Percentiles rank a stretch among this genome's conserved stretches.
phyloP scores from a whole-genome alignment of 2,329 filamentous ascomycete genomes.

The Tolypocladium album region DNA sequence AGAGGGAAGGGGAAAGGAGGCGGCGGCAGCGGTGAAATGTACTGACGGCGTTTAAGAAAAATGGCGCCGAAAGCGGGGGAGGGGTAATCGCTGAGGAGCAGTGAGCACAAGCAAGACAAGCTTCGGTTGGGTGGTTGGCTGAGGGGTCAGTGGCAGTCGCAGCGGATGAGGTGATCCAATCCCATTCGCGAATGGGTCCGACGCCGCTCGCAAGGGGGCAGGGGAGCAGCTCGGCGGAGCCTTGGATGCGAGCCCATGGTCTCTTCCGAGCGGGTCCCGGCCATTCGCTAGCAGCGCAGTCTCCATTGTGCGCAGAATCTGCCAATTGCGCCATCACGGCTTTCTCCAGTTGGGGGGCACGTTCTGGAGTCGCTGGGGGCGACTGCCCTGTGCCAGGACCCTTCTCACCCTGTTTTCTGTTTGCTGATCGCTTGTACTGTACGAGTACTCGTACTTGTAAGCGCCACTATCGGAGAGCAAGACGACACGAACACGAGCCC shows the following conservation, averaged over 20 bases:
- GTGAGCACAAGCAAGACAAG: not conserved
- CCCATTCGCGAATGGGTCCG: not conserved
- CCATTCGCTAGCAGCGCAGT: not conserved
- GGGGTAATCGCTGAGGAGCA: slow-evolving; percentile 12
- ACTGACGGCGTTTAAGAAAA: slow-evolving; percentile 9
- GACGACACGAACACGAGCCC: not conserved
- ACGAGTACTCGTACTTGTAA: not conserved
- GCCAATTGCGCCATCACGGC: slow-evolving; percentile 7
- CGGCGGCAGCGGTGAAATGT: slow-evolving; percentile 7
- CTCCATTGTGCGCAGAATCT: slow-evolving; percentile 2
- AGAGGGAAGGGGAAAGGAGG: slow-evolving; percentile 9
- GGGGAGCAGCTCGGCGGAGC: not conserved
- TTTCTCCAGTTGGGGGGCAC: not conserved
- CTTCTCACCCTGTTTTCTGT: not conserved
- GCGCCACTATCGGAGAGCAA: not conserved
- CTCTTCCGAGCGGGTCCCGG: not conserved
- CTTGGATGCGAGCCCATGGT: not conserved
- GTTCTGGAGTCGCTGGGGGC: not conserved
- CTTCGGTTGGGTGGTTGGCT: not conserved
- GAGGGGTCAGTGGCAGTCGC: not conserved
- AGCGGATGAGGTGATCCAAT: not conserved
- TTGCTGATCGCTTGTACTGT: not conserved
- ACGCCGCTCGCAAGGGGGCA: not conserved
- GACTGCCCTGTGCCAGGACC: not conserved
- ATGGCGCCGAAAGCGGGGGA: slow-evolving; percentile 24